Conservation (phyloP, 176 grass and related monocot genomes). For the Microstegium vimineum region DNA sequence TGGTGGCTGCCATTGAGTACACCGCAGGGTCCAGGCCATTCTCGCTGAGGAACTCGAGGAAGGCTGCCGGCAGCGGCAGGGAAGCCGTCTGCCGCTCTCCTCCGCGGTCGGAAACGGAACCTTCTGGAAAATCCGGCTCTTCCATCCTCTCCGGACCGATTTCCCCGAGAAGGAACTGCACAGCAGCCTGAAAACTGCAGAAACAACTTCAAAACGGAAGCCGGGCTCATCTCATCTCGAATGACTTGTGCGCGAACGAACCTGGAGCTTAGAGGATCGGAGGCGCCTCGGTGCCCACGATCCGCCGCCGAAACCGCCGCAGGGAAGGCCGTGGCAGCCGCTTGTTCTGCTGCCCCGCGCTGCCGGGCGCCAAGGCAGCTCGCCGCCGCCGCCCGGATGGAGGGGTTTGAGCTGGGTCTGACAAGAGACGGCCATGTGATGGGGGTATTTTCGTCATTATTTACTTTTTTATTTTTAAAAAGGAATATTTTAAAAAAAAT, state of each 20-base stretch:
- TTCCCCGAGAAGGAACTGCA: neutral
- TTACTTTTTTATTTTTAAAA: neutral
- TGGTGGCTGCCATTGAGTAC: slow-evolving; percentile 61
- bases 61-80: slow-evolving; percentile 56
- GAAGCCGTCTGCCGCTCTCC: neutral
- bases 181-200: neutral
- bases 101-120: neutral
- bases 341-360: neutral
- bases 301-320: neutral
- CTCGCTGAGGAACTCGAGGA: slow-evolving; percentile 74
- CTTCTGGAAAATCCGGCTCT: slow-evolving; percentile 10
- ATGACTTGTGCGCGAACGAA: neutral
- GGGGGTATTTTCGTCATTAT: neutral
- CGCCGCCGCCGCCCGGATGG: neutral
- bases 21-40: slow-evolving; percentile 75
- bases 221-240: neutral
- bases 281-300: neutral
- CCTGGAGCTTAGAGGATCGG: slow-evolving; percentile 9
- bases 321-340: neutral
- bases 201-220: neutral
- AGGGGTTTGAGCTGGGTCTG: neutral
- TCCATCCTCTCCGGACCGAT: neutral
- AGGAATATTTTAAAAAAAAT: too few species aligned
- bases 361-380: too few species aligned
- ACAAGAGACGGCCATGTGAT: neutral